Conservation (phyloP, 495 filamentous ascomycete species). For the Glutinoglossum americanum region DNA sequence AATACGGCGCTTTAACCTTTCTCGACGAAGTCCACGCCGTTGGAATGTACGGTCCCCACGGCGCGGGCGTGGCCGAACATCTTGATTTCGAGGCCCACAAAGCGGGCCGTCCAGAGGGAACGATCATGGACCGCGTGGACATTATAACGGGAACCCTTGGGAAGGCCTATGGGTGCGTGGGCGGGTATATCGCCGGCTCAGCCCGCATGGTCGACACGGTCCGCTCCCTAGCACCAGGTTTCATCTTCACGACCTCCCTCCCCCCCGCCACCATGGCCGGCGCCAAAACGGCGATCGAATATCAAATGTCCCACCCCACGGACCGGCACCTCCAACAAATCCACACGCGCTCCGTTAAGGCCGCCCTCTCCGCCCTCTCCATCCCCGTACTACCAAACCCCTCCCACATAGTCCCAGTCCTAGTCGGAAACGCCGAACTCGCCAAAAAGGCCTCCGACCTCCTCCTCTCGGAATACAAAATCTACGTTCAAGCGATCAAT, state of each 20-base stretch:
- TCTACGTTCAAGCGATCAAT: conserved; percentile 98
- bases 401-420: conserved; percentile 80
- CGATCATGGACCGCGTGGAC: conserved; percentile 84
- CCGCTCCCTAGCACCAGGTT: conserved; percentile 84
- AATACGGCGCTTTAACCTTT: conserved; percentile 94
- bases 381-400: conserved; percentile 99
- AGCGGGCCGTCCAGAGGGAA: conserved; percentile 48
- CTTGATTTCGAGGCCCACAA: conserved; percentile 72
- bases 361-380: conserved; percentile 46
- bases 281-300: conserved; percentile 76
- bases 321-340: conserved; percentile 84
- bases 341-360: conserved; percentile 83
- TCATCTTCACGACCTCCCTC: conserved; percentile 96
- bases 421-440: conserved; percentile 87
- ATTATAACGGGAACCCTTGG: conserved; percentile 95
- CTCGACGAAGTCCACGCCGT: conserved; percentile 96
- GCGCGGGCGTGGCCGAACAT: conserved; percentile 92
- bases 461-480: conserved; percentile 65
- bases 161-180: conserved; percentile 94
- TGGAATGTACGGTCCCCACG: conserved; percentile 95
- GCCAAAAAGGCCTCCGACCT: conserved; percentile 79
- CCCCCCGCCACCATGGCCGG: conserved; percentile 95
- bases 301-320: conserved; percentile 58
- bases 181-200: conserved; percentile 88
- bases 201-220: conserved; percentile 83